A percentile compares a stretch with the other conserved stretches of the same genome.
phyloP scores from a whole-genome alignment of 441 rosid genomes.

The Sinapis alba region DNA sequence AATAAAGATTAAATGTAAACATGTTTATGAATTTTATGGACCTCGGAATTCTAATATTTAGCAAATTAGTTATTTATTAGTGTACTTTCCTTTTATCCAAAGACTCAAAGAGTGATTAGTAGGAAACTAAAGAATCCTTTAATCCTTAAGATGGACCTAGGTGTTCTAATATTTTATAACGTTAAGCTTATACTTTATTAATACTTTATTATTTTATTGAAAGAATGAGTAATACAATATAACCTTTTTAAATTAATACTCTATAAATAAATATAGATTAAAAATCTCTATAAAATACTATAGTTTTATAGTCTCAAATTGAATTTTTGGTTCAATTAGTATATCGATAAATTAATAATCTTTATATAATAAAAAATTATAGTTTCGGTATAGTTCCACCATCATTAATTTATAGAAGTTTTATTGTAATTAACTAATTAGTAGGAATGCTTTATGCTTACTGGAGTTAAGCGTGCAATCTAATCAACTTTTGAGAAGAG shows the following conservation, averaged over 20 bases:
- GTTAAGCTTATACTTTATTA: neutral
- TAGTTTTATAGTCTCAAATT: too few relatives aligned
- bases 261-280: too few relatives aligned
- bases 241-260: too few relatives aligned
- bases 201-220: neutral
- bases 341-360: too few relatives aligned
- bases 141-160: slow-evolving; percentile 17
- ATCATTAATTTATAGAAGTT: too few relatives aligned
- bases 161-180: neutral
- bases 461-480: slow-evolving; percentile 26
- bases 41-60: slow-evolving; percentile 24
- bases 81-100: neutral
- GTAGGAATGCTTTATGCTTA: slow-evolving; percentile 21
- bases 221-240: slow-evolving; percentile 14
- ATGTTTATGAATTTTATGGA: slow-evolving; percentile 36
- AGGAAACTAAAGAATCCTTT: neutral
- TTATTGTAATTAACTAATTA: slow-evolving; percentile 20
- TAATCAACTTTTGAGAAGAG: slow-evolving; percentile 19
- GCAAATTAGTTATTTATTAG: neutral
- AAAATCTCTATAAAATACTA: too few relatives aligned
- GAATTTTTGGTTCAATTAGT: too few relatives aligned
- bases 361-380: too few relatives aligned
- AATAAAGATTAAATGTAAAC: slow-evolving; percentile 4
- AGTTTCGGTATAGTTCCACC: too few relatives aligned
- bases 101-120: neutral